These are phyloP conservation scores for Dictyostelium capitatum DNA, from an alignment of 78 protist species.

Conservation along the genomic window DNA sequence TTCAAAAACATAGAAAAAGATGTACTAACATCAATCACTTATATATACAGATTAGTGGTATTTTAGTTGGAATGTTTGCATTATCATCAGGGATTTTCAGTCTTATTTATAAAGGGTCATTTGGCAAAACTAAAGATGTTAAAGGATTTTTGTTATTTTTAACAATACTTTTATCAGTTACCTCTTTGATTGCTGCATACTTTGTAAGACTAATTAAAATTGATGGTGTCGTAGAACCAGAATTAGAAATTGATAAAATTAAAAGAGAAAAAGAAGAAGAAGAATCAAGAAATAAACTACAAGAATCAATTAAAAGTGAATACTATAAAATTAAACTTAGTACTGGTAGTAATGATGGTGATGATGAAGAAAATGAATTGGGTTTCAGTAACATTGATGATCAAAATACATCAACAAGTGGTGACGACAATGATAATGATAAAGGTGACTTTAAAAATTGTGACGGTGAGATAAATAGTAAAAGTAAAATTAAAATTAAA, in stretches of 20 bases:
- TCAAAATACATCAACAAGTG: background rate
- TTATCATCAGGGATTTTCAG: constrained; percentile 50
- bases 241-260: background rate
- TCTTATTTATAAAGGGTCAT: constrained; percentile 30
- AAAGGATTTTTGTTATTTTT: constrained; percentile 46
- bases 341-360: background rate
- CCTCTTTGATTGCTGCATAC: constrained; percentile 37
- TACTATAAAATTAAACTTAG: no score
- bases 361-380: background rate
- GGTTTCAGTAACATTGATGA: background rate
- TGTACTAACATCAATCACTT: no score
- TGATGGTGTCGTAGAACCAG: constrained; percentile 16
- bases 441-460: background rate
- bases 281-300: background rate
- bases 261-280: background rate
- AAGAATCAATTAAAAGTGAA: background rate
- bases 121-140: constrained; percentile 1
- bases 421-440: background rate
- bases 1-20: no score
- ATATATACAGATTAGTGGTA: constrained; percentile 57
- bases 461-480: no score
- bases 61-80: constrained; percentile 48
- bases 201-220: constrained; percentile 9
- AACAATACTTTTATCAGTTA: constrained; percentile 7
- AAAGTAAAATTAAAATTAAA: no score